These are phyloP conservation scores for Ichthyophthirius multifiliis DNA, from an alignment of 169 alveolate genomes.

Conservation along the genomic window DNA sequence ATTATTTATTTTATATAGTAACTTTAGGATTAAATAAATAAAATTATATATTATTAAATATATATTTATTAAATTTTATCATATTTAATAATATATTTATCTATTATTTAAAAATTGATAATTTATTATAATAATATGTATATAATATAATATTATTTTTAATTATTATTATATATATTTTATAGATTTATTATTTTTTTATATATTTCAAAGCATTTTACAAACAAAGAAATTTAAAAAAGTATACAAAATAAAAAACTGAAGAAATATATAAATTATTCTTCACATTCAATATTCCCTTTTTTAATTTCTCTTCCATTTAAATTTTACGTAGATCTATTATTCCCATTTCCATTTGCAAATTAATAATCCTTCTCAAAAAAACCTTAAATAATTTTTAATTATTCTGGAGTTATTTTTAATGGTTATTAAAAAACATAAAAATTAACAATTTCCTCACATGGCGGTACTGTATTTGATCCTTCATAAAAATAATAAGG, in stretches of 20 bases:
- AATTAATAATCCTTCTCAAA: constrained; percentile 2
- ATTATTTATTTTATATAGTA: too few relatives aligned
- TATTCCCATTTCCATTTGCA: constrained; percentile 24
- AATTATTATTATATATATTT: too few relatives aligned
- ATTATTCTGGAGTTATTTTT: constrained; percentile 4
- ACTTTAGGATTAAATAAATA: too few relatives aligned
- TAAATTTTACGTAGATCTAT: neutral
- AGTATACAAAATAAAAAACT: constrained; percentile 33
- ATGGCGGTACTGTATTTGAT: constrained; percentile 22
- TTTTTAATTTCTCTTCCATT: constrained; percentile 27
- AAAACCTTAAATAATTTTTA: neutral
- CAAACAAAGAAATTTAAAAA: constrained; percentile 32
- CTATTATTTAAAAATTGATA: too few relatives aligned
- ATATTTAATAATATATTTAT: too few relatives aligned
- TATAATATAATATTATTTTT: too few relatives aligned
- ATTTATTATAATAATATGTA: too few relatives aligned
- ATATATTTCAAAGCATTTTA: constrained; percentile 20
- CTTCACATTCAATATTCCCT: constrained; percentile 36
- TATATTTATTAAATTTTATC: too few relatives aligned
- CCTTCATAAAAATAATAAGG: constrained; percentile 30
- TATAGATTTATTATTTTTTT: too few relatives aligned
- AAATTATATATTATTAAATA: too few relatives aligned
- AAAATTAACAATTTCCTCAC: constrained; percentile 32
- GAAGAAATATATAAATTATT: constrained; percentile 39
- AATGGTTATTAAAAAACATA: constrained; percentile 5